Evolutionary conservation across 2,329 filamentous ascomycete genomes (phyloP).

Genomic region (Colletotrichum sp.): DNA sequence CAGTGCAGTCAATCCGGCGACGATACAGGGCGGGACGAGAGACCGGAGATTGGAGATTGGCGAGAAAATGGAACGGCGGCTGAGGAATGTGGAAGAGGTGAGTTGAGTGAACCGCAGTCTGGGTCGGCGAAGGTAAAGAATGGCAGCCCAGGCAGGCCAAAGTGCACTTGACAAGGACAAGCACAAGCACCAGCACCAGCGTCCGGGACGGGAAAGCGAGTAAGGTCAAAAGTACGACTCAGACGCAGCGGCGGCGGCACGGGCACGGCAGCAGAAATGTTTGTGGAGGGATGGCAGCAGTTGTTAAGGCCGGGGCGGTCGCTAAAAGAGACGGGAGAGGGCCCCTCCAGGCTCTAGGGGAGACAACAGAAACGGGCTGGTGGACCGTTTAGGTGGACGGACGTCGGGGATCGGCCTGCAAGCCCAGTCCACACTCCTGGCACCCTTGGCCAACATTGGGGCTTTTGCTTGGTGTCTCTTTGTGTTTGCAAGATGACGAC

Average conservation of each 20-base stretch:
- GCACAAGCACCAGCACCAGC: neutral
- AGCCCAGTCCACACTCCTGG: neutral
- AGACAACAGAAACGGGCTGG: neutral
- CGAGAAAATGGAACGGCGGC: neutral
- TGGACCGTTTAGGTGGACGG: neutral
- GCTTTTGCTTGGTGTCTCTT: neutral
- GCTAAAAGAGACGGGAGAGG: neutral
- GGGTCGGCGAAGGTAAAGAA: neutral
- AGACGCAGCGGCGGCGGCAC: neutral
- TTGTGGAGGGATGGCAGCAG: slow-evolving; percentile 9
- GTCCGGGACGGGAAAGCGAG: neutral
- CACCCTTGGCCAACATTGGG: neutral
- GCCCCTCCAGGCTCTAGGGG: neutral
- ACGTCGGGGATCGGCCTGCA: neutral
- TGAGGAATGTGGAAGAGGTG: neutral
- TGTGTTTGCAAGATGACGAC: neutral
- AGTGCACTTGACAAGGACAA: neutral
- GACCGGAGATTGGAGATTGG: neutral
- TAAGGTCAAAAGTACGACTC: slow-evolving; percentile 11
- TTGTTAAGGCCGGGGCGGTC: neutral
- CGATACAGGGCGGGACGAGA: neutral
- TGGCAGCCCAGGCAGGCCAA: neutral
- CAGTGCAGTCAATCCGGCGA: neutral
- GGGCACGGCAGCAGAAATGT: neutral
- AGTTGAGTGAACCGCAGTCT: neutral